Conservation (phyloP, 495 filamentous ascomycete genomes). For the Penicillium simplicissimum region DNA sequence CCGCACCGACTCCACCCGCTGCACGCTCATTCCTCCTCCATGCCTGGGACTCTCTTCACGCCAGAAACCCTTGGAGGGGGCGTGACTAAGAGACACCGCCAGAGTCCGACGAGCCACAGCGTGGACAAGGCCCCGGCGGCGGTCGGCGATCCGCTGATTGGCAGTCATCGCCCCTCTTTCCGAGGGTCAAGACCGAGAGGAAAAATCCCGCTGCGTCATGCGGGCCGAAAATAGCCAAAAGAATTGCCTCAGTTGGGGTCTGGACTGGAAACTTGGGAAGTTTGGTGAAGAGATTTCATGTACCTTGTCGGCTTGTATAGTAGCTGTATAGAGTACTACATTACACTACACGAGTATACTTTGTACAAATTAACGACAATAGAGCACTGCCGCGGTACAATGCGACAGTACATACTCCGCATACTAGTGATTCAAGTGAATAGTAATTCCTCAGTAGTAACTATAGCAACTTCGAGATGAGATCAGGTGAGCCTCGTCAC, state of each 20-base stretch:
- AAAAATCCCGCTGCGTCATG: conserved; percentile 40
- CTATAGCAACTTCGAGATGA: neutral
- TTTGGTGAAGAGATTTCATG: neutral
- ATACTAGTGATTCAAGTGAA: neutral
- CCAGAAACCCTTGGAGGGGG: too few species aligned
- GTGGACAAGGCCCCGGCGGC: conserved; percentile 3
- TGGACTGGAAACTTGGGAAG: conserved; percentile 10
- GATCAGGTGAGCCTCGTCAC: conserved; percentile 4
- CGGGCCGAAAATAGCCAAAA: conserved; percentile 30
- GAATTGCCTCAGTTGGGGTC: conserved; percentile 29
- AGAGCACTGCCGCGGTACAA: neutral
- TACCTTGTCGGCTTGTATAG: neutral
- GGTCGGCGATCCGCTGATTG: conserved; percentile 23
- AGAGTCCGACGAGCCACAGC: conserved; percentile 10
- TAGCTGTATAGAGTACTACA: neutral
- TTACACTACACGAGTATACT: neutral
- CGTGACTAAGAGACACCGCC: conserved; percentile 25
- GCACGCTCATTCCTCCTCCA: conserved; percentile 15
- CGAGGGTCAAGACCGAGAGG: conserved; percentile 25
- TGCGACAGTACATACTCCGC: too few species aligned
- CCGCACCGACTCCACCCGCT: conserved; percentile 18
- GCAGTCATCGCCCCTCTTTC: conserved; percentile 23
- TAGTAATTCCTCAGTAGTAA: neutral
- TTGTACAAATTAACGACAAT: neutral
- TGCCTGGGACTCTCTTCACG: neutral